Evolutionary conservation across 345 rosid genomes (phyloP).

Genomic region (Linum usitatissimum): DNA sequence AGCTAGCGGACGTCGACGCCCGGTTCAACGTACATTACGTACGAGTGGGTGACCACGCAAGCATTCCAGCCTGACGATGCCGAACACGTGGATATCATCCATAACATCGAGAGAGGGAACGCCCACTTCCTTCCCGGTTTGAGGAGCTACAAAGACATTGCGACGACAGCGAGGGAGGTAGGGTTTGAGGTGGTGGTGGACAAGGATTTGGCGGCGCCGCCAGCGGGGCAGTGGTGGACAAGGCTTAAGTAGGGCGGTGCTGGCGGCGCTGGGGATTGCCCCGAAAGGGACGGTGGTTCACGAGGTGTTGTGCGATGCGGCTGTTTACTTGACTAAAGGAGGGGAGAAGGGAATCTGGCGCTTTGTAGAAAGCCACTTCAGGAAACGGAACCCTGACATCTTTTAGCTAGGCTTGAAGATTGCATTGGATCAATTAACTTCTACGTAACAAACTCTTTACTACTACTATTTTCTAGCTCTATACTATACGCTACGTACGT

Average conservation of each 20-base stretch:
- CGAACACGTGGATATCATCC: constrained; percentile 65
- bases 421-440: too few relatives aligned
- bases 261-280: constrained; percentile 62
- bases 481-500: too few relatives aligned
- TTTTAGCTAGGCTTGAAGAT: too few relatives aligned
- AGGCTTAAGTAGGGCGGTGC: constrained; percentile 76
- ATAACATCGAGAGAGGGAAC: constrained; percentile 85
- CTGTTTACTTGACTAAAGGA: constrained; percentile 64
- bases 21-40: constrained; percentile 64
- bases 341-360: constrained; percentile 86
- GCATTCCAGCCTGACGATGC: constrained; percentile 33
- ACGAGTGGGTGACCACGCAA: constrained; percentile 92
- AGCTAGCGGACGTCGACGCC: constrained; percentile 82
- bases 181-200: constrained; percentile 82
- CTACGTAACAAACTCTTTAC: too few relatives aligned
- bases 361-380: constrained; percentile 61
- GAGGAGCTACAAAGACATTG: constrained; percentile 46
- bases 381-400: not conserved
- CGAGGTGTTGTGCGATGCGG: constrained; percentile 80
- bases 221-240: constrained; percentile 83
- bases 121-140: constrained; percentile 89
- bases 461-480: too few relatives aligned
- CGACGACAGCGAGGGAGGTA: constrained; percentile 49
- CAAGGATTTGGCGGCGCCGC: constrained; percentile 74
- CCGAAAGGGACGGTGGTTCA: constrained; percentile 95